phyloP scores from a whole-genome alignment of 306 rosid species.

The Dalbergia cultrata region DNA sequence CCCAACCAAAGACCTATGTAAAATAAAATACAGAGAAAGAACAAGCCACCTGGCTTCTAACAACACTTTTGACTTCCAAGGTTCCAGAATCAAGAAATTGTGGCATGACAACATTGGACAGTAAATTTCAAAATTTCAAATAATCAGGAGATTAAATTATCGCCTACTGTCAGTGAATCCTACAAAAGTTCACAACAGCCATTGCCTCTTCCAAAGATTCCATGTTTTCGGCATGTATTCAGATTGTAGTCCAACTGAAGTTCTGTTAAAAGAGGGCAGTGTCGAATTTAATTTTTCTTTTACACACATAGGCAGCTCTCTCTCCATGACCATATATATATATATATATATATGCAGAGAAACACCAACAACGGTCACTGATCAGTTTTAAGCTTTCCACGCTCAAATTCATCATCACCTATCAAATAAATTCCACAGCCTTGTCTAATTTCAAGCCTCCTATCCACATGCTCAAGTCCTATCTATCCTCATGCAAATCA shows the following conservation, averaged over 20 bases:
- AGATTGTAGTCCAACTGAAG: background rate
- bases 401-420: constrained; percentile 22
- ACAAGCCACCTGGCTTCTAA: background rate
- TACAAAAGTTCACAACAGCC: background rate
- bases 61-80: constrained; percentile 25
- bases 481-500: background rate
- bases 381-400: background rate
- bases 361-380: background rate
- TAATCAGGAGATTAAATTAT: constrained; percentile 16
- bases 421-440: constrained; percentile 24
- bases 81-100: background rate
- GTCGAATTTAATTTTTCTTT: background rate
- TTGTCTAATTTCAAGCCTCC: background rate
- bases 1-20: background rate
- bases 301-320: background rate
- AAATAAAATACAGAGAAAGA: background rate
- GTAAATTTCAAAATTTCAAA: constrained; percentile 18
- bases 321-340: constrained; percentile 5
- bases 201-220: constrained; percentile 11
- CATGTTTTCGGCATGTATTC: constrained; percentile 14
- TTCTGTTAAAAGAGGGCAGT: constrained; percentile 3
- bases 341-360: background rate
- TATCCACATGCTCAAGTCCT: background rate
- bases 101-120: constrained; percentile 18
- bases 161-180: background rate